Conservation (phyloP, 2,329 filamentous ascomycete species). For the Botrytis porri region DNA sequence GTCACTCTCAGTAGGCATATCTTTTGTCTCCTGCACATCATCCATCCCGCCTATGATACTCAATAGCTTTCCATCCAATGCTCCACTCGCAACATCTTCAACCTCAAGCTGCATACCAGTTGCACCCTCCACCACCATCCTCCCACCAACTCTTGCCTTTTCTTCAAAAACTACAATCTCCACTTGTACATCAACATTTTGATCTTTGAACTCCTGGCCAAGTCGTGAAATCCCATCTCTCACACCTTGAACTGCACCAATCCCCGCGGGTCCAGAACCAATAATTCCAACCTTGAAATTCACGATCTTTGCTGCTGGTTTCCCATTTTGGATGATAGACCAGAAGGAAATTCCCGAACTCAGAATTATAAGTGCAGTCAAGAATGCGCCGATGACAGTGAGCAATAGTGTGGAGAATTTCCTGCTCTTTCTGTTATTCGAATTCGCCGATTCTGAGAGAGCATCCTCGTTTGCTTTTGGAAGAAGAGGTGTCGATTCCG, state of each 20-base stretch:
- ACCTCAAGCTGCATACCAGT: not conserved
- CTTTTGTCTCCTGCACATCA: not conserved
- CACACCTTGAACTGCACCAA: not conserved
- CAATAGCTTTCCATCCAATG: not conserved
- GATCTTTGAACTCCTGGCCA: not conserved
- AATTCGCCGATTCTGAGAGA: too few species aligned
- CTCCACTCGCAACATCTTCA: constrained; percentile 12
- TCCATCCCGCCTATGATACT: not conserved
- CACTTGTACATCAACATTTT: not conserved
- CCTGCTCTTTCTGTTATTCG: not conserved
- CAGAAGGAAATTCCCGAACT: not conserved
- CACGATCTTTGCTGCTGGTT: not conserved
- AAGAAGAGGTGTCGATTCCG: not conserved
- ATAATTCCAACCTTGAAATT: constrained; percentile 4
- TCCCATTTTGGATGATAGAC: not conserved
- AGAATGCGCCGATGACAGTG: not conserved
- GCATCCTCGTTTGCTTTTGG: not conserved
- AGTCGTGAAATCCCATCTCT: not conserved
- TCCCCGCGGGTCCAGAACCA: constrained; percentile 9
- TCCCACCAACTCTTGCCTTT: constrained; percentile 5
- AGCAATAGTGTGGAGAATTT: too few species aligned
- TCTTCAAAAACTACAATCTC: constrained; percentile 12
- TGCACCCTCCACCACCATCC: constrained; percentile 1
- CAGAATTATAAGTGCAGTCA: not conserved
- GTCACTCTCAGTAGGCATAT: not conserved